Evolutionary conservation across 1,139 yeast genomes (phyloP), one percentile per base, ranked within the genome.

Genomic region (Geotrichum carabidarum): DNA sequence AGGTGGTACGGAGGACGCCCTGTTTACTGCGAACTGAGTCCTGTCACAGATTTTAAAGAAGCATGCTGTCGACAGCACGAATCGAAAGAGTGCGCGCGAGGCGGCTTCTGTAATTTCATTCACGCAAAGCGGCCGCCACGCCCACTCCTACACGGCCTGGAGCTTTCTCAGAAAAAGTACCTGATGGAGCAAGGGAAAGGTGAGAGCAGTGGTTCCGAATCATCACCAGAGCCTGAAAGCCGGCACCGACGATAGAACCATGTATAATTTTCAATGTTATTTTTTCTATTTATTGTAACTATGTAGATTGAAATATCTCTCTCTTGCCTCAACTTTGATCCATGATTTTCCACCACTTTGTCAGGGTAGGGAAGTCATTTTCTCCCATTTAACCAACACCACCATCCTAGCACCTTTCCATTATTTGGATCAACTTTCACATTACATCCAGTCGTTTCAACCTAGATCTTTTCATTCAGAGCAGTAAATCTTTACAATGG

Each of bases 1-100:
- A 79, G 94, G 57, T 91, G 97, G 97, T 91, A 81, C 66, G 82
- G 82, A 54, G 83, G 81, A 8, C 72, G 83, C 56, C 98, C 98
- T 0, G 82, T 91, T 0, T 86, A 84, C 68, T 82, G 91, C 65
- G 95, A 88, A 63, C 73, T 88, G 45, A 80, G 90, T 22, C 95
- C 96, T 7, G 94, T 87, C 32, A 73, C 78, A 2, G 82, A 79
- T 65, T 81, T 88, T 62, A 74, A 77, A 45, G 95, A 86, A 57
- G 88, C 95, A 12, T 78, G 82, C 54, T 91, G 98, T 65, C 72
- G 80, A 37, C 89, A 86, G 54, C 83, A 84, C 65, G 90, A 84
- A 50, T 71, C 76, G 4, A 69, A 76, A 42, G 72, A 72, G 34
- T 91, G 98, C 68, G 78, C 77, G 31, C 77, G 98, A 66, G 93